These are phyloP conservation scores for Rhodomyrtus psidioides DNA, from an alignment of 441 rosid species.

Conservation along the genomic window DNA sequence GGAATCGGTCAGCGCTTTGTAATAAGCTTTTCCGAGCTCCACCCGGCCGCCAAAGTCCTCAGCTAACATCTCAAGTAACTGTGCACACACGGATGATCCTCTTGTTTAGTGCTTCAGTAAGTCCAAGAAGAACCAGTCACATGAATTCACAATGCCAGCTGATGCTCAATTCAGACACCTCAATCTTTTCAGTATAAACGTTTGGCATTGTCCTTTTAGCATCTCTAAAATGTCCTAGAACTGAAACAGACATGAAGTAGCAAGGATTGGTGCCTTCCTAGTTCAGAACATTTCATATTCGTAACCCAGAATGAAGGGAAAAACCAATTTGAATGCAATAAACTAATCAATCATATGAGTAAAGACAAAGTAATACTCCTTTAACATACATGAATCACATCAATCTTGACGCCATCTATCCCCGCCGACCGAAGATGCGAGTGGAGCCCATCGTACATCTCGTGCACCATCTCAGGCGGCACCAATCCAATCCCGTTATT, in stretches of 20 bases:
- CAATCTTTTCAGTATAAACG: background rate
- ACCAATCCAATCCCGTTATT: background rate
- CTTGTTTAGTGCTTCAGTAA: background rate
- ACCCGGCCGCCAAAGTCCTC: background rate
- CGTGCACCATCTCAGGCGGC: background rate
- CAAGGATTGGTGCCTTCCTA: background rate
- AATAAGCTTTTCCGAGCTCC: background rate
- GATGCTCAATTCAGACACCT: background rate
- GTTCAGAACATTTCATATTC: background rate
- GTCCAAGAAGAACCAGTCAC: background rate
- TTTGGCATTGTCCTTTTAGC: background rate
- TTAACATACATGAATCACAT: background rate
- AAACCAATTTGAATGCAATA: background rate
- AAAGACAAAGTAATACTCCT: background rate
- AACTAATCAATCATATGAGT: background rate
- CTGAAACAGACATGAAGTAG: background rate
- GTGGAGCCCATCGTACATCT: background rate
- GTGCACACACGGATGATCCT: background rate
- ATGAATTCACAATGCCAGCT: background rate
- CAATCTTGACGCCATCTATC: background rate
- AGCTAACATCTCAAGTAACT: background rate
- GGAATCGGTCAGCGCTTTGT: background rate
- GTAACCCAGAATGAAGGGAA: background rate
- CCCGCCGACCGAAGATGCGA: background rate
- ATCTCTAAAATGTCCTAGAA: background rate